These are phyloP conservation scores for Thalassiosira livingstoniorum DNA, from an alignment of 352 stramenopile species.

Conservation along the genomic window DNA sequence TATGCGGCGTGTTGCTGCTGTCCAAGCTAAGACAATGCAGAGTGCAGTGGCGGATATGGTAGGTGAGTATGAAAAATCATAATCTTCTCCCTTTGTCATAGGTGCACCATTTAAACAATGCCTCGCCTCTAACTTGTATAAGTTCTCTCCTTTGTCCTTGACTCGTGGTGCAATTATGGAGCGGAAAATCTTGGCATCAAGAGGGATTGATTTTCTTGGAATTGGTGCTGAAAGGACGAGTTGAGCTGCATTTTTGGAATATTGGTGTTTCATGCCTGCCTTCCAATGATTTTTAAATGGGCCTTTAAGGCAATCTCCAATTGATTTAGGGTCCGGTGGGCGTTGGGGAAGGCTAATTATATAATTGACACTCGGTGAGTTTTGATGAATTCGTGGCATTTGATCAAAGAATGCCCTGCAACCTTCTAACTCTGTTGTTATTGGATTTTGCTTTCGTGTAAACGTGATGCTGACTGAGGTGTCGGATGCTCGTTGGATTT, in stretches of 20 bases:
- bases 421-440: not conserved
- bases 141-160: conserved; percentile 28
- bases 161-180: conserved; percentile 29
- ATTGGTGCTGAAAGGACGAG: conserved; percentile 14
- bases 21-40: not conserved
- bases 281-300: conserved; percentile 13
- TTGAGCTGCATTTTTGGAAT: conserved; percentile 33
- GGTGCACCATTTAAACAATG: conserved; percentile 32
- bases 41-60: not conserved
- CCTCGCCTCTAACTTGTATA: conserved; percentile 20
- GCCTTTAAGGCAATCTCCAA: conserved; percentile 18
- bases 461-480: conserved; percentile 15
- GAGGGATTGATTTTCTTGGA: conserved; percentile 11
- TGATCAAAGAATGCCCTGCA: conserved; percentile 14
- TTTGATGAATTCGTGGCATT: not conserved
- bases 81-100: conserved; percentile 27
- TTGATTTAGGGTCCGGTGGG: conserved; percentile 1
- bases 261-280: conserved; percentile 15
- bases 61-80: conserved; percentile 20
- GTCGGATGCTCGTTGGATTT: not conserved
- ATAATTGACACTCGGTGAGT: conserved; percentile 7
- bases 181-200: conserved; percentile 10
- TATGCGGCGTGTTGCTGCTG: not conserved
- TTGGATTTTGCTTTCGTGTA: not conserved
- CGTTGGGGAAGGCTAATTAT: not conserved